These are phyloP conservation scores for Knoxdaviesia proteae DNA, from an alignment of 2,329 filamentous ascomycete species.

Conservation along the genomic window DNA sequence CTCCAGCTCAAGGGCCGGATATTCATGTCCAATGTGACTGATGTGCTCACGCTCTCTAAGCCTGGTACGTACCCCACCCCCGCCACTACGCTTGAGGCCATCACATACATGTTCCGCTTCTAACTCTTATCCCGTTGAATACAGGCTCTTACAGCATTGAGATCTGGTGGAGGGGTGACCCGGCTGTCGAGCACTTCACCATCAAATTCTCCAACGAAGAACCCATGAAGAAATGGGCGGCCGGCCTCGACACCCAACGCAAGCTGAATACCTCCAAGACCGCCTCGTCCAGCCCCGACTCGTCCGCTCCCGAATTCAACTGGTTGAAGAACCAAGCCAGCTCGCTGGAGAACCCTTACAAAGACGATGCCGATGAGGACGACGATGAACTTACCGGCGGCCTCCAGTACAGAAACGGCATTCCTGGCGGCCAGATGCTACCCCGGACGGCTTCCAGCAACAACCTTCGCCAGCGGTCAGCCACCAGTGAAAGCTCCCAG, in stretches of 20 bases:
- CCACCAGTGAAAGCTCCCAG: conserved; percentile 48
- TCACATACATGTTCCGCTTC: background rate
- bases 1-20: conserved; percentile 91
- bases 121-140: conserved; percentile 10
- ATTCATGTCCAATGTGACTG: conserved; percentile 97
- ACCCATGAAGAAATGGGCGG: conserved; percentile 79
- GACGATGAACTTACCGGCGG: conserved; percentile 17
- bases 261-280: conserved; percentile 34
- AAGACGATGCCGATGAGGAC: conserved; percentile 41
- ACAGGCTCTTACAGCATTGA: conserved; percentile 82
- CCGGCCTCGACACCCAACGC: conserved; percentile 57
- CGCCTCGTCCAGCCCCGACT: conserved; percentile 20
- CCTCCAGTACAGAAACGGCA: conserved; percentile 6
- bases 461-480: conserved; percentile 56
- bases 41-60: conserved; percentile 72
- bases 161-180: conserved; percentile 97
- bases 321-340: conserved; percentile 52
- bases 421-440: conserved; percentile 21
- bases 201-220: conserved; percentile 89
- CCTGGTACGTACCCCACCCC: conserved; percentile 40
- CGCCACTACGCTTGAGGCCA: no score
- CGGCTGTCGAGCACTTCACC: conserved; percentile 86
- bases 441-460: conserved; percentile 49
- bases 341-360: conserved; percentile 65
- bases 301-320: conserved; percentile 49